These are phyloP conservation scores for Lactarius evosmus DNA, from an alignment of 768 basidiomycete genomes.

Conservation along the genomic window DNA sequence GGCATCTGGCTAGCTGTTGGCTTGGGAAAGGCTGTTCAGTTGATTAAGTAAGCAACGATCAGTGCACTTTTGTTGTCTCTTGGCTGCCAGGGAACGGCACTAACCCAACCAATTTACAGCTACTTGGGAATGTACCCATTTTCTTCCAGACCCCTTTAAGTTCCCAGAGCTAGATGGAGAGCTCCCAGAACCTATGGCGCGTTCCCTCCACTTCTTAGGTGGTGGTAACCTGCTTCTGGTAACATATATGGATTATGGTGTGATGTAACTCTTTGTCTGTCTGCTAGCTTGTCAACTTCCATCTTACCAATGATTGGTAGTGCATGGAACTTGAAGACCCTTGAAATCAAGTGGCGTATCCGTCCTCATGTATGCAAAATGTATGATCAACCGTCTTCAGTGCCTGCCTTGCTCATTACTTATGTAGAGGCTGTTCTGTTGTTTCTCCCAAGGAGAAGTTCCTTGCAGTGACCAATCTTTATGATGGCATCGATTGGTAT, in stretches of 20 bases:
- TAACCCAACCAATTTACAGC: neutral
- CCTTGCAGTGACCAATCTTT: neutral
- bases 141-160: neutral
- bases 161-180: slow-evolving; percentile 9
- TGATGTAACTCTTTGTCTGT: neutral
- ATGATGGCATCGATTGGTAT: slow-evolving; percentile 6
- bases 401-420: neutral
- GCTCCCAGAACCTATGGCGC: slow-evolving; percentile 4
- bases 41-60: no score
- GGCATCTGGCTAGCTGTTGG: no score
- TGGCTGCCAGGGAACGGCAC: no score
- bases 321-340: neutral
- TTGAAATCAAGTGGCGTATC: slow-evolving; percentile 2
- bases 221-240: neutral
- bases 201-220: slow-evolving; percentile 5
- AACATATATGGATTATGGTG: slow-evolving; percentile 4
- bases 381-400: neutral
- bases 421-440: slow-evolving; percentile 3
- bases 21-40: no score
- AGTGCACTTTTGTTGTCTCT: no score
- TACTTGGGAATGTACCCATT: neutral
- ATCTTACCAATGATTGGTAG: neutral
- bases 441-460: no score
- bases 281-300: neutral
- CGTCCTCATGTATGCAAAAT: neutral